Percentiles rank a stretch among this genome's conserved stretches.
Conservation (phyloP, 805 yeast genomes). For the Debaryomyces hansenii region DNA sequence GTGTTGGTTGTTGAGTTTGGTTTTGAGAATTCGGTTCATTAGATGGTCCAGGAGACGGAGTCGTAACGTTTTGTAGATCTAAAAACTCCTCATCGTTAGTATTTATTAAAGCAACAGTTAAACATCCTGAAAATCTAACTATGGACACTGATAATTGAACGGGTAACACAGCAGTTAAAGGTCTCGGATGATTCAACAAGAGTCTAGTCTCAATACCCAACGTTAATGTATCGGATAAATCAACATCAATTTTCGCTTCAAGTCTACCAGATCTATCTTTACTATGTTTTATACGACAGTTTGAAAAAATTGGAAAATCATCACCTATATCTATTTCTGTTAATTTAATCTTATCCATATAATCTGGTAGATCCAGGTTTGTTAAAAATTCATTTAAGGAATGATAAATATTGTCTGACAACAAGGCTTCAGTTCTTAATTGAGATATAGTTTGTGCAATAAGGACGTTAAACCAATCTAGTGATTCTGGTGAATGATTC, state of each 20-base stretch:
- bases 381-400: slow-evolving; percentile 68
- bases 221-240: slow-evolving; percentile 81
- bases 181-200: slow-evolving; percentile 77
- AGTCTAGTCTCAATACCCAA: slow-evolving; percentile 81
- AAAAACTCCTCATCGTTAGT: slow-evolving; percentile 37
- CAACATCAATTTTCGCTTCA: slow-evolving; percentile 91
- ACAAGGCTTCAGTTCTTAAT: slow-evolving; percentile 83
- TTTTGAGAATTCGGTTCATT: neutral
- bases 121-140: slow-evolving; percentile 86
- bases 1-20: neutral
- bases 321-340: slow-evolving; percentile 92
- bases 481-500: slow-evolving; percentile 82
- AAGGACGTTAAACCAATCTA: slow-evolving; percentile 96
- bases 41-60: slow-evolving; percentile 1
- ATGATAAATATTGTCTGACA: slow-evolving; percentile 80
- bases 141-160: slow-evolving; percentile 81
- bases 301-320: slow-evolving; percentile 92
- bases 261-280: slow-evolving; percentile 52
- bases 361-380: slow-evolving; percentile 71
- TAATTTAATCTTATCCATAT: slow-evolving; percentile 71
- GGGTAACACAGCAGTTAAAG: slow-evolving; percentile 84
- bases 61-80: slow-evolving; percentile 7
- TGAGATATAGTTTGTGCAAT: slow-evolving; percentile 89
- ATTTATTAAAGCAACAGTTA: slow-evolving; percentile 70
- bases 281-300: slow-evolving; percentile 75